Evolutionary conservation across 352 stramenopile genomes (phyloP).

Genomic region (Pythium periplocum): DNA sequence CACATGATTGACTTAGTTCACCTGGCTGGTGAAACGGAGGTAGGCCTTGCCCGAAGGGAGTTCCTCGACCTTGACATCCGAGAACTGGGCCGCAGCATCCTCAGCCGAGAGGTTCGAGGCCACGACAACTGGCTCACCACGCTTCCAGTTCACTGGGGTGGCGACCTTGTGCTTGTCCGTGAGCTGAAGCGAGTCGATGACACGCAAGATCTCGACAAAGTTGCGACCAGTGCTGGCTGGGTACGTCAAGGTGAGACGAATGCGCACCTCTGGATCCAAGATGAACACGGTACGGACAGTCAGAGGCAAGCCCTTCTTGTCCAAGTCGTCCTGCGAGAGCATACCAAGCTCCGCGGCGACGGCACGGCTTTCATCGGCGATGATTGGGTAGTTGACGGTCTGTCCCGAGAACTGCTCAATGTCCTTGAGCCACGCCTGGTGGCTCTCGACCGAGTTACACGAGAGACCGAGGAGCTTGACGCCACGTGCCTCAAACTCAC

Average conservation of each 20-base stretch:
- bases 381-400: constrained; percentile 88
- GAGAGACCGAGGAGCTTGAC: constrained; percentile 82
- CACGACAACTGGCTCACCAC: constrained; percentile 64
- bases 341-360: constrained; percentile 87
- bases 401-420: constrained; percentile 72
- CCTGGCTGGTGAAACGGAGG: constrained; percentile 60
- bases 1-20: constrained; percentile 9
- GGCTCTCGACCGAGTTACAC: constrained; percentile 69
- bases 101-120: constrained; percentile 45
- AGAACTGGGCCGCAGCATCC: constrained; percentile 58
- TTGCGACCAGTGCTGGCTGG: constrained; percentile 89
- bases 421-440: constrained; percentile 80
- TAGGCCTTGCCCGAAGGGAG: constrained; percentile 75
- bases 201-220: constrained; percentile 90
- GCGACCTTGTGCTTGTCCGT: constrained; percentile 41
- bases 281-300: constrained; percentile 92
- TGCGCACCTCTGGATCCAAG: constrained; percentile 84
- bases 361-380: constrained; percentile 74
- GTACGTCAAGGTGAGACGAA: constrained; percentile 90
- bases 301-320: constrained; percentile 72
- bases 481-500: constrained; percentile 69
- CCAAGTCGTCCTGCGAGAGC: constrained; percentile 76
- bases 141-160: constrained; percentile 74
- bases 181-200: constrained; percentile 87
- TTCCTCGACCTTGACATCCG: constrained; percentile 45